These are phyloP conservation scores for Neoboletus magnificus DNA, from an alignment of 768 basidiomycete genomes.

Conservation along the genomic window DNA sequence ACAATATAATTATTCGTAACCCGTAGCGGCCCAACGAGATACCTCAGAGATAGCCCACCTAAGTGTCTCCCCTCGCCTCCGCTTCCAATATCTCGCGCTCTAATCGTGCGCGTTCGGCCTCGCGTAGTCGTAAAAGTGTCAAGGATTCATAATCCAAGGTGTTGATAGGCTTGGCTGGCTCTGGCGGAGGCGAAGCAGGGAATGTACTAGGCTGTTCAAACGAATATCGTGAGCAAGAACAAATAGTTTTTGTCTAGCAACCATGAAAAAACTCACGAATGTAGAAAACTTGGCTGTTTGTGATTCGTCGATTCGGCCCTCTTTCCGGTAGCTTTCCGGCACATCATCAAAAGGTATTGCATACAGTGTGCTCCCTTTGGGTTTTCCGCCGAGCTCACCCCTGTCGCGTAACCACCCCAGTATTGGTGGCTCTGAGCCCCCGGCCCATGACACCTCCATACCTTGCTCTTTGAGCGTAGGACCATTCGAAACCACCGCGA, in stretches of 20 bases:
- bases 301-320: neutral
- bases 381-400: constrained; percentile 51
- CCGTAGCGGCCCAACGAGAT: neutral
- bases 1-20: constrained; percentile 11
- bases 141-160: constrained; percentile 75
- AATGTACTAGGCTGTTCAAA: constrained; percentile 19
- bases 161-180: constrained; percentile 27
- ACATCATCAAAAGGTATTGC: constrained; percentile 23
- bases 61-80: constrained; percentile 42
- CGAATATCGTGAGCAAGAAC: constrained; percentile 4
- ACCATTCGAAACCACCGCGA: constrained; percentile 67
- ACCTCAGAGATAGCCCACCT: neutral
- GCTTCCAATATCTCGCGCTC: constrained; percentile 75
- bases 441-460: constrained; percentile 72
- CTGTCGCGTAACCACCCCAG: constrained; percentile 69
- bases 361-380: constrained; percentile 4
- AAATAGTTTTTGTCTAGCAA: neutral
- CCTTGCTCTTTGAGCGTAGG: constrained; percentile 51
- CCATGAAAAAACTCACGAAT: constrained; percentile 6
- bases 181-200: constrained; percentile 13
- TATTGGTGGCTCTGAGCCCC: constrained; percentile 65
- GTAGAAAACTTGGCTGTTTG: constrained; percentile 46
- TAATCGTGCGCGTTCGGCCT: constrained; percentile 74
- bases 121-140: constrained; percentile 75
- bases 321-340: neutral